phyloP scores from a whole-genome alignment of 495 filamentous ascomycete species.

The Tuber calosporum region DNA sequence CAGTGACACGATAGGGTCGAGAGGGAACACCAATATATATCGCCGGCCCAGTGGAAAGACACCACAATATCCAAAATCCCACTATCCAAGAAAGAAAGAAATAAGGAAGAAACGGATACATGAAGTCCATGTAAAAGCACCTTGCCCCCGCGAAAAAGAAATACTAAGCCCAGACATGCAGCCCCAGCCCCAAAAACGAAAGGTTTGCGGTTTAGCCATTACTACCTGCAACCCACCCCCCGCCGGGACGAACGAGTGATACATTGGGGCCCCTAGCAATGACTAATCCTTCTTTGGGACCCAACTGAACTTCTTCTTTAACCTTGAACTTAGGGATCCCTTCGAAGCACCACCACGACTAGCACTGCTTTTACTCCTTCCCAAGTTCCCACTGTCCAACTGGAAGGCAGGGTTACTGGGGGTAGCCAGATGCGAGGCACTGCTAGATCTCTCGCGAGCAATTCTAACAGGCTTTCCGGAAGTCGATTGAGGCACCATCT shows the following conservation, averaged over 20 bases:
- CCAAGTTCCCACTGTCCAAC: slow-evolving; percentile 4
- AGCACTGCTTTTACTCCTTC: slow-evolving; percentile 24
- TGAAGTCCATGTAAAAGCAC: slow-evolving; percentile 9
- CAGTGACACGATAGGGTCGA: not conserved
- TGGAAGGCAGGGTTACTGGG: slow-evolving; percentile 1
- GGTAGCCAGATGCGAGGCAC: not conserved
- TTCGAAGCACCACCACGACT: slow-evolving; percentile 7
- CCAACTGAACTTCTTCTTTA: slow-evolving; percentile 23
- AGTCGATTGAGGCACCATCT: slow-evolving; percentile 18
- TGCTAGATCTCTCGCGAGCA: not conserved
- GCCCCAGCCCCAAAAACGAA: not conserved
- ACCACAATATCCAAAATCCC: slow-evolving; percentile 11
- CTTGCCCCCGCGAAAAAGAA: slow-evolving; percentile 7
- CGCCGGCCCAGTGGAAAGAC: not conserved
- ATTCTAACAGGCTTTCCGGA: not conserved
- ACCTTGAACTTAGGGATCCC: slow-evolving; percentile 22
- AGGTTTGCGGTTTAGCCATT: not conserved
- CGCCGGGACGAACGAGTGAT: not conserved
- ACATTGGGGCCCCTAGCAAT: slow-evolving; percentile 9
- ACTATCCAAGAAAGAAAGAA: slow-evolving; percentile 10
- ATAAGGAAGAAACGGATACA: slow-evolving; percentile 9
- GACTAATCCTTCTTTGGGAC: slow-evolving; percentile 17
- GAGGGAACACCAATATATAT: not conserved
- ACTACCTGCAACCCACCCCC: not conserved
- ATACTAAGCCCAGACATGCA: not conserved